These are phyloP conservation scores for Ceratobasidium sp. DNA, from an alignment of 1,284 basidiomycete genomes.

Conservation along the genomic window DNA sequence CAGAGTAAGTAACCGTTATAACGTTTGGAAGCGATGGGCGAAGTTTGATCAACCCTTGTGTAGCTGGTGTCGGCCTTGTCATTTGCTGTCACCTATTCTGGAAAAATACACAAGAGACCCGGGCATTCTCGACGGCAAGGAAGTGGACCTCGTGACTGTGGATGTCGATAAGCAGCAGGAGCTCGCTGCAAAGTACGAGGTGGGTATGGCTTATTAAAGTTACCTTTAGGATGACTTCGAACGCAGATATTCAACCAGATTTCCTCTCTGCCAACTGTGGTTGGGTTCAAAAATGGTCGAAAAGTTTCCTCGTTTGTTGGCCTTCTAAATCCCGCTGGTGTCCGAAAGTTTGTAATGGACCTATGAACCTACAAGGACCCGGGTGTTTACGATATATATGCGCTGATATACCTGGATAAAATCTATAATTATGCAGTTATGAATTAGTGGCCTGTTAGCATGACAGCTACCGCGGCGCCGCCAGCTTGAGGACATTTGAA, in stretches of 20 bases:
- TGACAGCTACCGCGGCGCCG: background rate
- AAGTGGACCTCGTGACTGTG: slow-evolving; percentile 74
- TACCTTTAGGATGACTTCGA: background rate
- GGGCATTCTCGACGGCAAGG: slow-evolving; percentile 63
- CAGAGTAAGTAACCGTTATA: slow-evolving; percentile 64
- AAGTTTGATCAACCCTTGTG: slow-evolving; percentile 5
- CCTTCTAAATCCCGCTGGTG: slow-evolving; percentile 62
- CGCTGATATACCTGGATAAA: background rate
- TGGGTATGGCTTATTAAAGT: slow-evolving; percentile 51
- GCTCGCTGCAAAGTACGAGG: slow-evolving; percentile 65
- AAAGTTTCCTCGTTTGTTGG: slow-evolving; percentile 68
- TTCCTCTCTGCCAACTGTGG: slow-evolving; percentile 73
- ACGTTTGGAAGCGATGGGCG: background rate
- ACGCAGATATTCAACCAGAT: slow-evolving; percentile 58
- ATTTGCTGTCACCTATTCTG: slow-evolving; percentile 71
- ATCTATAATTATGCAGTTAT: background rate
- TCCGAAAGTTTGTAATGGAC: slow-evolving; percentile 63
- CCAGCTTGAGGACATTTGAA: background rate
- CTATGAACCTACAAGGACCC: slow-evolving; percentile 51
- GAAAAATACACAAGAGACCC: slow-evolving; percentile 61
- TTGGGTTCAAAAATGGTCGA: slow-evolving; percentile 73
- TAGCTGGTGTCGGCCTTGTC: slow-evolving; percentile 82
- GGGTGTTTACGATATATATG: too few species aligned
- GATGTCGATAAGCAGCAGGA: slow-evolving; percentile 67
- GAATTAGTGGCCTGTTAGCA: background rate